Percentiles rank a stretch among this genome's conserved stretches.
These are phyloP conservation scores for Parafenestella ontariensis DNA, from an alignment of 2,329 filamentous ascomycete genomes.

Conservation along the genomic window DNA sequence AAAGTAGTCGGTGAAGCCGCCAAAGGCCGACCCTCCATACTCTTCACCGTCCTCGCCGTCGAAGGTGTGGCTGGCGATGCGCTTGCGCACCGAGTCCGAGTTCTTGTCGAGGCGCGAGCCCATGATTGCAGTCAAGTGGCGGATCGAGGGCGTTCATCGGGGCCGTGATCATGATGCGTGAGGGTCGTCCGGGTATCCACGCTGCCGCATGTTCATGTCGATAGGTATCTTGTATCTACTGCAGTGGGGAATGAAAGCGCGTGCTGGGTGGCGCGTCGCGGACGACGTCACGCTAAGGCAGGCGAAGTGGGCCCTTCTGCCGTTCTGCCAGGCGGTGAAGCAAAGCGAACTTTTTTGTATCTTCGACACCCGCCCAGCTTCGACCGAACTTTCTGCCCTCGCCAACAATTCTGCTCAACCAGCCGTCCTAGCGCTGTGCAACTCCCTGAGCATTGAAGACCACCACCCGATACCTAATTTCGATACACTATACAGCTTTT, in stretches of 20 bases:
- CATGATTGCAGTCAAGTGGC: conserved; percentile 52
- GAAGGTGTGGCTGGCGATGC: conserved; percentile 75
- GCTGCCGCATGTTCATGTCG: conserved; percentile 14
- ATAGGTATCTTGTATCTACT: no score
- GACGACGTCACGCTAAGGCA: conserved; percentile 12
- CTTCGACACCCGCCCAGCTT: conserved; percentile 12
- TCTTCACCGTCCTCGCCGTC: conserved; percentile 86
- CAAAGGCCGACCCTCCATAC: conserved; percentile 85
- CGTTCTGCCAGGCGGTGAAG: conserved; percentile 35
- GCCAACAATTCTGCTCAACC: conserved; percentile 18
- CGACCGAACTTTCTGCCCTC: conserved; percentile 16
- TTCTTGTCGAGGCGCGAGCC: conserved; percentile 68
- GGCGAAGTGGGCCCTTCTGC: conserved; percentile 12
- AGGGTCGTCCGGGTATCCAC: conserved; percentile 1
- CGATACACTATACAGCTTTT: conserved; percentile 4
- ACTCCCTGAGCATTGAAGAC: conserved; percentile 12
- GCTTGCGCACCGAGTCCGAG: conserved; percentile 66
- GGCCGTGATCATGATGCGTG: conserved; percentile 36
- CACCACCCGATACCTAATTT: background rate
- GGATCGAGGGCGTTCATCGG: conserved; percentile 27
- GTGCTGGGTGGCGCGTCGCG: conserved; percentile 22
- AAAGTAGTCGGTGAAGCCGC: conserved; percentile 91
- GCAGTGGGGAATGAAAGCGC: conserved; percentile 11
- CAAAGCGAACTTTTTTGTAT: conserved; percentile 35
- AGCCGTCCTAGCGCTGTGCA: conserved; percentile 28